Evolutionary conservation across 2,329 filamentous ascomycete species (phyloP).

Genomic region (Alternaria alternata): DNA sequence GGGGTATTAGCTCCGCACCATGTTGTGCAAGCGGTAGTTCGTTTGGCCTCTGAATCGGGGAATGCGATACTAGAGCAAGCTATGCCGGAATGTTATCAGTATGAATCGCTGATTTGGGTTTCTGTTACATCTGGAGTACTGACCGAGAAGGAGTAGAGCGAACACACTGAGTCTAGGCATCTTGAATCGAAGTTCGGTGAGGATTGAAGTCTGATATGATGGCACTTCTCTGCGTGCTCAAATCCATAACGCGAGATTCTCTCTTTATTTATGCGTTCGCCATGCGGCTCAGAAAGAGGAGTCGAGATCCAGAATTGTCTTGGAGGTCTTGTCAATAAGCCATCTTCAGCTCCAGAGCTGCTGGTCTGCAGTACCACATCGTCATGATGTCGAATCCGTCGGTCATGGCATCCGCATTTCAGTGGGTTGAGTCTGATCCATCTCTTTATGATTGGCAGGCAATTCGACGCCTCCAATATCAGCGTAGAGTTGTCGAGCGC

Average conservation of each 20-base stretch:
- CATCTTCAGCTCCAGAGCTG: not conserved
- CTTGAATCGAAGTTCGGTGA: not conserved
- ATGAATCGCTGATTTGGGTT: no score
- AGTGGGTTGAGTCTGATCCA: not conserved
- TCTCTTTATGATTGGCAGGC: not conserved
- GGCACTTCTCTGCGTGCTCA: not conserved
- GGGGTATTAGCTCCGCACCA: no score
- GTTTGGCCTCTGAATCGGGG: no score
- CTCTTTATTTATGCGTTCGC: not conserved
- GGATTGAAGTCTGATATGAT: not conserved
- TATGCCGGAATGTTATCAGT: no score
- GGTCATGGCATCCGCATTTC: not conserved
- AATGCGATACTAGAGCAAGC: no score
- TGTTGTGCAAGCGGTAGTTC: no score
- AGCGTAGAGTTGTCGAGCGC: not conserved
- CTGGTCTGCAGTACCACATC: not conserved
- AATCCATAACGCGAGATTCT: not conserved
- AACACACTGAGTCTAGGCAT: not conserved
- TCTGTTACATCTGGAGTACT: not conserved
- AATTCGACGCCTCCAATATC: not conserved
- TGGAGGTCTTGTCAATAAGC: not conserved
- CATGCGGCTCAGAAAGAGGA: not conserved
- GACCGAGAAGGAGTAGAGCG: not conserved
- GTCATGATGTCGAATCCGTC: not conserved
- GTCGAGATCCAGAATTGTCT: not conserved